Percentiles rank a stretch among this genome's conserved stretches.
These are phyloP conservation scores for Phytophthora chlamydospora DNA, from an alignment of 352 stramenopile genomes.

Conservation along the genomic window DNA sequence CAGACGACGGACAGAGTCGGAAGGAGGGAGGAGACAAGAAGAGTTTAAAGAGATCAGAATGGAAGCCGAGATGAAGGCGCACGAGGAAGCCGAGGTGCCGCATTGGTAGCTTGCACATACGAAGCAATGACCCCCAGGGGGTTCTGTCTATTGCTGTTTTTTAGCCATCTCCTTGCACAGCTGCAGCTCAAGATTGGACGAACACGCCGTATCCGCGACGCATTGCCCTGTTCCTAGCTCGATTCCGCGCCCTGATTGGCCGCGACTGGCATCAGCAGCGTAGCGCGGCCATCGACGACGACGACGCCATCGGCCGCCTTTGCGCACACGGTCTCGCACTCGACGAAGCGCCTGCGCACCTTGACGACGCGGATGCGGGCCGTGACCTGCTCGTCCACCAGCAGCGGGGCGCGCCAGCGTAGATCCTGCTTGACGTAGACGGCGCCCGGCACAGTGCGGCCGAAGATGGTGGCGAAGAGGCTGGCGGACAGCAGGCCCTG, in stretches of 20 bases:
- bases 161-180: background rate
- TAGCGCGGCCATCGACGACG: constrained; percentile 70
- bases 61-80: constrained; percentile 30
- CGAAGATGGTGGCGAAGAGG: constrained; percentile 88
- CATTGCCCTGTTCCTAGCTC: background rate
- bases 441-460: constrained; percentile 65
- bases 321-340: constrained; percentile 73
- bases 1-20: background rate
- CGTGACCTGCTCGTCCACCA: constrained; percentile 63
- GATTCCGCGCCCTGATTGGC: constrained; percentile 9
- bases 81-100: constrained; percentile 10
- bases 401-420: constrained; percentile 66
- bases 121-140: constrained; percentile 12
- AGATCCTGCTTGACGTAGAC: constrained; percentile 81
- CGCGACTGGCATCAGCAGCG: constrained; percentile 53
- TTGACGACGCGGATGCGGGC: constrained; percentile 67
- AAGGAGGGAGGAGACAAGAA: background rate
- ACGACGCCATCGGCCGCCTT: constrained; percentile 54
- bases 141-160: background rate
- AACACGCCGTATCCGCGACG: background rate
- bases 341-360: constrained; percentile 71
- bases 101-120: constrained; percentile 24
- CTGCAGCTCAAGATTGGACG: too few species aligned
- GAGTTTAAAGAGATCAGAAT: constrained; percentile 22
- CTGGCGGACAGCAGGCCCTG: constrained; percentile 82